These are phyloP conservation scores for Raffaelea deltoideospora DNA, from an alignment of 2,329 filamentous ascomycete species.

Conservation along the genomic window DNA sequence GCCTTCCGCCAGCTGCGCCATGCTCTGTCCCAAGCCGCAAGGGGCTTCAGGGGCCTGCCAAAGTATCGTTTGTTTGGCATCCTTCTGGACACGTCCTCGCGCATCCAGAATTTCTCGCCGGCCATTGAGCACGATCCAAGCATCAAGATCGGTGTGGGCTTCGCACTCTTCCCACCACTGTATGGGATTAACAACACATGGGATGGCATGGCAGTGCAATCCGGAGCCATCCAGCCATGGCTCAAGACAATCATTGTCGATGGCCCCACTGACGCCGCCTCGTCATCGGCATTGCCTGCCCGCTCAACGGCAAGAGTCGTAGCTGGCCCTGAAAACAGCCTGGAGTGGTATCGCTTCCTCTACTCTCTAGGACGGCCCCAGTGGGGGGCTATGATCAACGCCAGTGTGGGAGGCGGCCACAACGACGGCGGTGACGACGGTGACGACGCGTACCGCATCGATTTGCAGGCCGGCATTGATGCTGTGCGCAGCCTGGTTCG, in stretches of 20 bases:
- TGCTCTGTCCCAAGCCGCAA: background rate
- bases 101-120: background rate
- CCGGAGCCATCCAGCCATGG: background rate
- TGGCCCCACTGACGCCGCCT: background rate
- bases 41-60: background rate
- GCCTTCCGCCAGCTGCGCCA: slow-evolving; percentile 1
- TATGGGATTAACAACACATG: slow-evolving; percentile 1
- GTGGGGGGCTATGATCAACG: background rate
- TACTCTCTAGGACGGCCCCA: background rate
- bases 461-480: background rate
- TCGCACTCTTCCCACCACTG: background rate
- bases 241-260: background rate
- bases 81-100: slow-evolving; percentile 1
- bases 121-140: background rate
- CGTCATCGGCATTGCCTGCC: no score
- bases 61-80: background rate
- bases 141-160: background rate
- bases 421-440: background rate
- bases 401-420: background rate
- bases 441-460: background rate
- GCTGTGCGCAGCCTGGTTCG: background rate
- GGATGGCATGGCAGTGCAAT: background rate
- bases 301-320: background rate
- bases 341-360: slow-evolving; percentile 1
- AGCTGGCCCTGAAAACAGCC: background rate